Conservation (phyloP, 331 rosid species). For the Acacia pycnantha region DNA sequence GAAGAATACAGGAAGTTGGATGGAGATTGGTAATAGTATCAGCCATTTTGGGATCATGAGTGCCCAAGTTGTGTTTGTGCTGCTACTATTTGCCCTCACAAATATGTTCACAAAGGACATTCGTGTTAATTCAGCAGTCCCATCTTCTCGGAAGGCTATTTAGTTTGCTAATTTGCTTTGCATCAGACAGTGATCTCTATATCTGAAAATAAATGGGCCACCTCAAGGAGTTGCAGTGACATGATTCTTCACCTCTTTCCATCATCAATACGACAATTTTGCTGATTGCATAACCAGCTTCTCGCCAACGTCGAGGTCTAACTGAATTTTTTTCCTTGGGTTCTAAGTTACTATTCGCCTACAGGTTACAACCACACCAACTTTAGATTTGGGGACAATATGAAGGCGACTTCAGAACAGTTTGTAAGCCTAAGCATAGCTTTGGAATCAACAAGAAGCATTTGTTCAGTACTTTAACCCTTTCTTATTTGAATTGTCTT, state of each 20-base stretch:
- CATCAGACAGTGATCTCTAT: background rate
- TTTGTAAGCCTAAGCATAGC: background rate
- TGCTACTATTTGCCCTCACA: slow-evolving; percentile 78
- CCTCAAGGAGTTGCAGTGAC: background rate
- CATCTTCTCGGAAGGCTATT: slow-evolving; percentile 60
- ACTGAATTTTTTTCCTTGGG: background rate
- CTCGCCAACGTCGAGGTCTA: background rate
- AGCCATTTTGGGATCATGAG: slow-evolving; percentile 91
- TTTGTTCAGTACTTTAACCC: background rate
- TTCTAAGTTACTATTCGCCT: background rate
- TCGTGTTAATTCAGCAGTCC: slow-evolving; percentile 39
- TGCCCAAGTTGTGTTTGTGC: slow-evolving; percentile 87
- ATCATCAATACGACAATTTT: background rate
- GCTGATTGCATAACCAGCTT: slow-evolving; percentile 21
- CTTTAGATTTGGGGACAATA: slow-evolving; percentile 13
- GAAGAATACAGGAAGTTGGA: slow-evolving; percentile 85
- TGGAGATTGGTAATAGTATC: slow-evolving; percentile 92
- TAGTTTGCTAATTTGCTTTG: slow-evolving; percentile 40
- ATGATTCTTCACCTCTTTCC: slow-evolving; percentile 5
- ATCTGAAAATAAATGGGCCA: background rate
- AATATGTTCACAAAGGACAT: slow-evolving; percentile 70
- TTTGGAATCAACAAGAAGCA: background rate
- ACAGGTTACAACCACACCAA: background rate
- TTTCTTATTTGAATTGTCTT: slow-evolving; percentile 7
- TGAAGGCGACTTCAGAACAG: background rate